A percentile compares a stretch with the other conserved stretches of the same genome.
Conservation (phyloP, 305 asterid species). For the Fraxinus paxiana region DNA sequence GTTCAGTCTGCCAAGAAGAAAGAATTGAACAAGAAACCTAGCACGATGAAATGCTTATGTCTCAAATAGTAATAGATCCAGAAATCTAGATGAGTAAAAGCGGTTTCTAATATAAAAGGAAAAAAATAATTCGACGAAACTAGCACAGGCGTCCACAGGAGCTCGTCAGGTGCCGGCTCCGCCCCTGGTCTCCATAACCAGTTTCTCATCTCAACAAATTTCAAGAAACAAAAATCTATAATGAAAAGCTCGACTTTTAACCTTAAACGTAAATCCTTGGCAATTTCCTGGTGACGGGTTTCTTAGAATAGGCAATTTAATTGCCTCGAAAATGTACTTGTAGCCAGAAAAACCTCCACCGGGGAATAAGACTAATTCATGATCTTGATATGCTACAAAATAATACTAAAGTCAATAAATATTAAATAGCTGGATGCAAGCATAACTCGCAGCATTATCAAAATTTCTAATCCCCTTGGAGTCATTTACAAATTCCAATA, state of each 20-base stretch:
- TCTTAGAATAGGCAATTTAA: constrained; percentile 24
- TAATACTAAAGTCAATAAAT: neutral
- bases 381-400: neutral
- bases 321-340: constrained; percentile 30
- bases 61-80: neutral
- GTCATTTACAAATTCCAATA: constrained; percentile 38
- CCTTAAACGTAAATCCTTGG: constrained; percentile 27
- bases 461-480: constrained; percentile 14
- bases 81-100: neutral
- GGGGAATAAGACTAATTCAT: constrained; percentile 17
- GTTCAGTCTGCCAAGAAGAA: constrained; percentile 12
- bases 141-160: neutral
- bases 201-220: constrained; percentile 34
- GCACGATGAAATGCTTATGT: constrained; percentile 22
- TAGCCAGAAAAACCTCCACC: constrained; percentile 21
- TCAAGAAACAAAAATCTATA: constrained; percentile 33
- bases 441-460: neutral
- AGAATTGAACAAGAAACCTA: neutral
- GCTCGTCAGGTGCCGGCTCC: neutral
- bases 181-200: constrained; percentile 8
- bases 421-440: neutral
- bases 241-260: constrained; percentile 31
- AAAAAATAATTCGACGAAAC: too few relatives aligned
- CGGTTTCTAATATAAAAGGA: neutral
- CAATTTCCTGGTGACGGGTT: constrained; percentile 8